Conservation (phyloP, 352 stramenopile genomes). For the Phytopythium litorale region DNA sequence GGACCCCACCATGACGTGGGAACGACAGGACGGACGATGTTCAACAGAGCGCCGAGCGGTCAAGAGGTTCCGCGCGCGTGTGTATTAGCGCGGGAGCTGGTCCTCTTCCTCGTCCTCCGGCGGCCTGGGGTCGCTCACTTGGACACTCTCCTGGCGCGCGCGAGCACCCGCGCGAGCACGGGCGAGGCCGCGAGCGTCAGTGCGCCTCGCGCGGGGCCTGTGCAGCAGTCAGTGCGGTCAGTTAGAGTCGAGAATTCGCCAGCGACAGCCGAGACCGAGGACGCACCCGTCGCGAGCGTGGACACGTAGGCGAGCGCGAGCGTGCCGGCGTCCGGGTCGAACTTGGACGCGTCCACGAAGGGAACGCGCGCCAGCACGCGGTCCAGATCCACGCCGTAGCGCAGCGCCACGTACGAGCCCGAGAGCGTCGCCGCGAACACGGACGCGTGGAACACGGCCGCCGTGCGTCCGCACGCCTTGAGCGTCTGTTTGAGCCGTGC, state of each 20-base stretch:
- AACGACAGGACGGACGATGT: too few species aligned
- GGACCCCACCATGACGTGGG: too few species aligned
- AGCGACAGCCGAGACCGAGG: too few species aligned
- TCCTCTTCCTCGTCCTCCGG: not conserved
- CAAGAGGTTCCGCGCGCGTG: too few species aligned
- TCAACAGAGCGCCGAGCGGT: too few species aligned
- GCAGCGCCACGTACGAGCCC: slow-evolving; percentile 68
- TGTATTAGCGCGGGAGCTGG: too few species aligned
- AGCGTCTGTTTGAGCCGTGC: slow-evolving; percentile 70
- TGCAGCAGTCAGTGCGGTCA: not conserved
- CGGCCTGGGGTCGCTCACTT: not conserved
- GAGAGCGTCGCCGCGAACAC: slow-evolving; percentile 95
- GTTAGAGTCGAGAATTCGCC: not conserved
- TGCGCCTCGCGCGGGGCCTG: slow-evolving; percentile 59
- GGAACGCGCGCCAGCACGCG: slow-evolving; percentile 49
- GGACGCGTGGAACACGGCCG: slow-evolving; percentile 91
- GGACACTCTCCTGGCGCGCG: slow-evolving; percentile 21
- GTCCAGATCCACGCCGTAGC: slow-evolving; percentile 62
- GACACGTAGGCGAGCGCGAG: slow-evolving; percentile 91
- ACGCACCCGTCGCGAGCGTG: slow-evolving; percentile 66
- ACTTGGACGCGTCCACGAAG: slow-evolving; percentile 64
- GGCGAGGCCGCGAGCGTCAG: slow-evolving; percentile 72
- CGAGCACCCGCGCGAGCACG: slow-evolving; percentile 63
- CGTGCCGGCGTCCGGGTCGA: slow-evolving; percentile 66
- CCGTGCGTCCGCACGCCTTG: slow-evolving; percentile 93